Base-by-base conservation (phyloP, 768 basidiomycete genomes). In the Rhodosporidiobolus sp. region DNA sequence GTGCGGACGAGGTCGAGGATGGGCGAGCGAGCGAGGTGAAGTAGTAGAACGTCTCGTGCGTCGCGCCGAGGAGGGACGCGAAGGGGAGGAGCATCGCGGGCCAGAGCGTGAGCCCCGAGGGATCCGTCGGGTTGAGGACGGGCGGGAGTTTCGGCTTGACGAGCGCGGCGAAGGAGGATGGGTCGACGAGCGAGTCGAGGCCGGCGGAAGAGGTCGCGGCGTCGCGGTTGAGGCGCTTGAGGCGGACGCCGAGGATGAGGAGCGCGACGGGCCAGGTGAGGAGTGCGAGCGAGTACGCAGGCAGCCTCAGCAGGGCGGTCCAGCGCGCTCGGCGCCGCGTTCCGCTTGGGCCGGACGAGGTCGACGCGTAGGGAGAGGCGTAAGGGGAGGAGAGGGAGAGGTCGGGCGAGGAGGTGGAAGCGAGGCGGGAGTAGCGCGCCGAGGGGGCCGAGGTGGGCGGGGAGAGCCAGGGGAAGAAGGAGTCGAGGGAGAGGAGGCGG, bases 41-140 rank as follows among this genome's bases (percentile, higher is more conserved):
- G 68, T 67, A 73, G 34, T 52, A 68, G 63, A 79, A 79, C 28
- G 77, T 67, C 35, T 76, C 71, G 48, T 79, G 78, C 43, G 52
- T 19, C 0, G 65, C 35, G 10, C 30, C 26, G 24, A 49, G 30
- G 48, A 69, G 67, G 17, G 65, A 59, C n/a, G 73, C 63, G 50
- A 76, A 65, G 6, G 65, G 56, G 32, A 79, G 57, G 53, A 79
- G 70, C 56, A 79, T 72, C 30, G 70, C 30, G 20, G 70, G 65
- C 78, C 78, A 79, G 20, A 79, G 68, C 0, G 66, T 64, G 14
- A 49, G 9, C 24, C 14, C 34, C 57, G 53, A 7, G 48, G 26
- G 48, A 65, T 49, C 35, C 35, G 26, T 11, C 43, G 26, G 55
- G 43, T n/a, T 7, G 22, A 35, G 48, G 58, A 45, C 28, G 19